These are phyloP conservation scores for Fragaria iinumae DNA, from an alignment of 306 rosid genomes.

Conservation along the genomic window DNA sequence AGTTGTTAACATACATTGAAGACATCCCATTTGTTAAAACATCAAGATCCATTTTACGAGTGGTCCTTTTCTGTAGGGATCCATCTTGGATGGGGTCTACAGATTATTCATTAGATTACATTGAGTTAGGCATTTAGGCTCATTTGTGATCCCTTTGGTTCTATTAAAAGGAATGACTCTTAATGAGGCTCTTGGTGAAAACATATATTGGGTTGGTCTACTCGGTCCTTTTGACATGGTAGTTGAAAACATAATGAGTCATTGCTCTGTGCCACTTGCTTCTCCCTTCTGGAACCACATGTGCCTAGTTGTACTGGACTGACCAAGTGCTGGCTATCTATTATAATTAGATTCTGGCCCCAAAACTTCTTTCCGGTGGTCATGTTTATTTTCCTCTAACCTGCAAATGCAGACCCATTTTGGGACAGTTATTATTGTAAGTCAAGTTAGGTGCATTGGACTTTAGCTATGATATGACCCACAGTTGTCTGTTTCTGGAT, in stretches of 20 bases:
- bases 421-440: constrained; percentile 35
- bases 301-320: constrained; percentile 50
- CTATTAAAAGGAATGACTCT: background rate
- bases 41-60: background rate
- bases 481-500: constrained; percentile 31
- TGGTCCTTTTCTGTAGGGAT: background rate
- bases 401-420: constrained; percentile 38
- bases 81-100: background rate
- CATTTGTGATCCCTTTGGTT: background rate
- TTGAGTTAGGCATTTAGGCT: background rate
- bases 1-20: no score
- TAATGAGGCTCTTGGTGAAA: background rate
- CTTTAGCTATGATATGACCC: constrained; percentile 27
- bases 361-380: constrained; percentile 35
- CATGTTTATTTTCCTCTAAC: constrained; percentile 34
- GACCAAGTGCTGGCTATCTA: constrained; percentile 40
- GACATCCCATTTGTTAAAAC: background rate
- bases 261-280: constrained; percentile 41
- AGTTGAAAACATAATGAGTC: constrained; percentile 47
- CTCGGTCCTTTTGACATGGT: constrained; percentile 36
- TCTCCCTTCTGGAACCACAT: constrained; percentile 50
- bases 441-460: constrained; percentile 36
- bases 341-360: constrained; percentile 49
- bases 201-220: constrained; percentile 3
- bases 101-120: background rate